Conservation (phyloP, 768 basidiomycete species). For the Naganishia onofrii region DNA sequence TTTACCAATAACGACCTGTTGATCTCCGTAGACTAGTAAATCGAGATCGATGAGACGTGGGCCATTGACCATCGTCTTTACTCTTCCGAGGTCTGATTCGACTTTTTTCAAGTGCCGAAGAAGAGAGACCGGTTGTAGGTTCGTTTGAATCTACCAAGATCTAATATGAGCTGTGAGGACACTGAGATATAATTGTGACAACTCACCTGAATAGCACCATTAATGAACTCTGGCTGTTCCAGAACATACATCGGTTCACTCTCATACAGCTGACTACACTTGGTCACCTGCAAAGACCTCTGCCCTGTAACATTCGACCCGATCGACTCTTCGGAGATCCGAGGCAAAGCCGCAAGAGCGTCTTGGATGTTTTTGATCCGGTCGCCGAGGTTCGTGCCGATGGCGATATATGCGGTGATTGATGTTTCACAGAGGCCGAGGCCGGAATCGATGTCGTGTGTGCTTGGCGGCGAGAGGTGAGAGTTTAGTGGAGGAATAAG, state of each 20-base stretch:
- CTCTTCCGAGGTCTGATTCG: conserved; percentile 72
- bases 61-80: conserved; percentile 74
- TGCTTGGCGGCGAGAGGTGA: not conserved
- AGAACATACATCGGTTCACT: conserved; percentile 93
- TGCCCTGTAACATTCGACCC: conserved; percentile 51
- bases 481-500: conserved; percentile 2
- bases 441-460: not conserved
- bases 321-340: conserved; percentile 53
- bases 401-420: conserved; percentile 62
- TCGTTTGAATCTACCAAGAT: conserved; percentile 68
- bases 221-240: conserved; percentile 83
- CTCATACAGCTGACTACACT: conserved; percentile 89
- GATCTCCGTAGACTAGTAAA: conserved; percentile 69
- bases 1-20: conserved; percentile 61
- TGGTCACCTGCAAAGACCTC: conserved; percentile 54
- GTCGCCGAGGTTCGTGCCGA: conserved; percentile 90
- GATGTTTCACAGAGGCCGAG: not conserved
- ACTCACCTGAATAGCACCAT: conserved; percentile 83
- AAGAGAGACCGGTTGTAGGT: conserved; percentile 62
- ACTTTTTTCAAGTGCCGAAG: conserved; percentile 68
- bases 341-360: conserved; percentile 59
- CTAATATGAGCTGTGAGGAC: not conserved
- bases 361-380: conserved; percentile 74
- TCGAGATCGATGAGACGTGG: conserved; percentile 89
- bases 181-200: not conserved